Percentiles rank a stretch among this genome's conserved stretches.
phyloP scores from a whole-genome alignment of 1,139 yeast species.

The Suzukiozyma palmioleophila region DNA sequence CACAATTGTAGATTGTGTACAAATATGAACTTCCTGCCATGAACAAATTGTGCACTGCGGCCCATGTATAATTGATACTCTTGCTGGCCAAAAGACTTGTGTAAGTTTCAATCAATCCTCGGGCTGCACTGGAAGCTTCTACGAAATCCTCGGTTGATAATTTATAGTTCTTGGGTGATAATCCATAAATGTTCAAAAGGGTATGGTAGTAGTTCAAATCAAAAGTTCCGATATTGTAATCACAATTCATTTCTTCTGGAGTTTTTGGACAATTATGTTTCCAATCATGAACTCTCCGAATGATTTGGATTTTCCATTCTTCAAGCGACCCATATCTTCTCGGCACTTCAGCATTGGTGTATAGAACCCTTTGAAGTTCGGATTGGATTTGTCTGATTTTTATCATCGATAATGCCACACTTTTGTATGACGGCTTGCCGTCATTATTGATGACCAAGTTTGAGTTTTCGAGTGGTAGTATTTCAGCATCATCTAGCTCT shows the following conservation, averaged over 20 bases:
- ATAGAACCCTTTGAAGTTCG: constrained; percentile 66
- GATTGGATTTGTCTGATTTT: constrained; percentile 70
- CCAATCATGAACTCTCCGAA: constrained; percentile 58
- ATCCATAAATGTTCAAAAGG: constrained; percentile 65
- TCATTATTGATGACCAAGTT: constrained; percentile 14
- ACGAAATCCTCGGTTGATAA: constrained; percentile 51
- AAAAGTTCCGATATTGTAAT: constrained; percentile 66
- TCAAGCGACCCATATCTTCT: constrained; percentile 50
- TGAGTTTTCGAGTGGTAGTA: constrained; percentile 33
- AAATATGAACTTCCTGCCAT: constrained; percentile 86
- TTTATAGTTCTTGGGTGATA: constrained; percentile 64
- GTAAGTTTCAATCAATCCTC: constrained; percentile 62
- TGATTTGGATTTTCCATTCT: constrained; percentile 57
- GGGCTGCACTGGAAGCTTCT: constrained; percentile 60
- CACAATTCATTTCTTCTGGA: constrained; percentile 62
- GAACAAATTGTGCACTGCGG: constrained; percentile 82
- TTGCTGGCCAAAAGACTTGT: constrained; percentile 50
- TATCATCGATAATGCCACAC: constrained; percentile 62
- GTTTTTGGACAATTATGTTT: constrained; percentile 51
- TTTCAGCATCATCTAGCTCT: constrained; percentile 66
- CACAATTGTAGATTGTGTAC: constrained; percentile 69
- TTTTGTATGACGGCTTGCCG: constrained; percentile 57
- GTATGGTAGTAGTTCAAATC: constrained; percentile 77
- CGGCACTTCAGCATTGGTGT: constrained; percentile 69
- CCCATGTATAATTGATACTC: constrained; percentile 85